phyloP scores from a whole-genome alignment of 1,139 yeast species.

The Lodderomyces orthopsilosis region DNA sequence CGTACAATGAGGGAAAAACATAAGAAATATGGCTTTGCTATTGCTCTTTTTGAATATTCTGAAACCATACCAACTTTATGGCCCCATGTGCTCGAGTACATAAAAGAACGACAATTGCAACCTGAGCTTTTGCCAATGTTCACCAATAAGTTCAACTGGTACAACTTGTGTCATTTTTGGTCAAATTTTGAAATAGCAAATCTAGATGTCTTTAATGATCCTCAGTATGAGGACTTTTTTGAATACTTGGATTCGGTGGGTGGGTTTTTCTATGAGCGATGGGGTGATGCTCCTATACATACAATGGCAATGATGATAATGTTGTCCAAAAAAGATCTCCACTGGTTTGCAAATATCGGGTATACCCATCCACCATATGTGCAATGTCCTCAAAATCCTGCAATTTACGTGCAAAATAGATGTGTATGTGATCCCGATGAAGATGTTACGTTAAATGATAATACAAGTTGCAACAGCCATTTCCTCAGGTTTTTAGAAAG shows the following conservation, averaged over 20 bases:
- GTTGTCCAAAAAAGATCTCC: constrained; percentile 22
- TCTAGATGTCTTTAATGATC: constrained; percentile 23
- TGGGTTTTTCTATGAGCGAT: constrained; percentile 39
- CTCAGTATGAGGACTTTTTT: constrained; percentile 24
- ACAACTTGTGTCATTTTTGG: constrained; percentile 42
- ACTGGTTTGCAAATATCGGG: constrained; percentile 35
- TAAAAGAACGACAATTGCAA: constrained; percentile 16
- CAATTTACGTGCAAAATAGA: constrained; percentile 16
- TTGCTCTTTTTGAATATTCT: constrained; percentile 32
- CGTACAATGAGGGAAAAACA: constrained; percentile 20
- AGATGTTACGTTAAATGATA: constrained; percentile 25
- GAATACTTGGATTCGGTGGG: constrained; percentile 28
- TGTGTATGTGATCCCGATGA: constrained; percentile 34
- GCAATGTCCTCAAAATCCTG: constrained; percentile 30
- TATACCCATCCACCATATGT: constrained; percentile 34
- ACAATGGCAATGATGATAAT: constrained; percentile 27
- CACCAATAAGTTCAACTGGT: constrained; percentile 19
- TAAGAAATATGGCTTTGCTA: constrained; percentile 27
- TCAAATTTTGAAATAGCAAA: constrained; percentile 38
- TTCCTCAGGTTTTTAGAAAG: constrained; percentile 16
- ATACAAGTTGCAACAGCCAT: constrained; percentile 33
- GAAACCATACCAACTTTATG: constrained; percentile 35
- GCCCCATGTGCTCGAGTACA: constrained; percentile 20
- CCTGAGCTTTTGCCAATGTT: constrained; percentile 15
- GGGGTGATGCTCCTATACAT: constrained; percentile 46